Evolutionary conservation across 73 alveolate species (phyloP), one percentile per base, ranked within the genome.

Genomic region (Tetrahymena elliotti): DNA sequence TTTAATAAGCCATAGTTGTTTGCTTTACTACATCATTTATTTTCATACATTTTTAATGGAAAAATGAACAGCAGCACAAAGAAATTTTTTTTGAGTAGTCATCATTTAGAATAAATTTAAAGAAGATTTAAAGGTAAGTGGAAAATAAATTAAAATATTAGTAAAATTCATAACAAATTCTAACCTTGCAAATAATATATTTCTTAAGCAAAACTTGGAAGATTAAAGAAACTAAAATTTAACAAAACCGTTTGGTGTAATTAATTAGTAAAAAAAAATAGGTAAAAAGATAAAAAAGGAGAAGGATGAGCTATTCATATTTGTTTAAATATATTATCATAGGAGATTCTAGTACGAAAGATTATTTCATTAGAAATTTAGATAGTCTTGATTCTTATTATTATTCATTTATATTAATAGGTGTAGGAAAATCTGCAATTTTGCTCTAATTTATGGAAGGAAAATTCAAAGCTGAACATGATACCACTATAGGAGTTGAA

Each of bases 401-500:
- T n/a, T n/a, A n/a, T n/a, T n/a, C n/a, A n/a, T n/a, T n/a, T 40
- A 40, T 10, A 40, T 40, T 40, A 40, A 34, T 93, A 35, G 96
- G 96, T 92, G 98, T 96, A 40, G 98, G 98, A 34, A 96, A 96
- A 88, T 93, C 97, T 18, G 94, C 98, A 36, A 47, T 96, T 2
- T 94, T 96, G n/a, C 96, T 96, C 16, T 84, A 96, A 39, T 96
- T 96, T 82, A 93, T 95, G 53, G 98, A 96, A 38, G 92, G 97
- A 31, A 96, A 95, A 83, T 96, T 96, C 88, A 94, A 95, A 38
- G 95, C 93, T 12, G 95, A 93, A 36, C 98, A 96, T 83, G 98
- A 96, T 84, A 84, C 96, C 31, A 96, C 98, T 31, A 96, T 96
- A 36, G 98, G 98, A 53, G 98, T 96, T 31, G 98, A 96, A 35